phyloP scores from a whole-genome alignment of 208 protist species.

The Acanthamoeba royreba region DNA sequence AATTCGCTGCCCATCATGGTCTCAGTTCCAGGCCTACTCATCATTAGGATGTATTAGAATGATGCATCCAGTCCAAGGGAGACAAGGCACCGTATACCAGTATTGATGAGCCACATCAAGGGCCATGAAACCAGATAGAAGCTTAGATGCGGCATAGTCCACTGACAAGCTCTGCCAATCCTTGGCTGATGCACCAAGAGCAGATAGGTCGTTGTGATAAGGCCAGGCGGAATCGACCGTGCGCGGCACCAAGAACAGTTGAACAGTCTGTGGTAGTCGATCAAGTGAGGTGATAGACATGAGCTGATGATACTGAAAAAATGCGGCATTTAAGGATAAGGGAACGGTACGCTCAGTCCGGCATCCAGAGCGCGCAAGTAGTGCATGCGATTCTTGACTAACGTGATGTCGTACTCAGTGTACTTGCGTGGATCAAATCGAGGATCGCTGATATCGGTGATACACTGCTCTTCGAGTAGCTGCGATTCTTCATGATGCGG shows the following conservation, averaged over 20 bases:
- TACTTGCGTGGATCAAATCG: slow-evolving; percentile 44
- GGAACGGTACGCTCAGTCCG: slow-evolving; percentile 74
- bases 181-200: neutral
- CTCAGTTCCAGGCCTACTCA: slow-evolving; percentile 76
- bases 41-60: slow-evolving; percentile 69
- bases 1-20: slow-evolving; percentile 83
- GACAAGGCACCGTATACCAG: slow-evolving; percentile 79
- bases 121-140: slow-evolving; percentile 31
- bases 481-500: slow-evolving; percentile 36
- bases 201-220: slow-evolving; percentile 40
- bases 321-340: neutral
- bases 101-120: slow-evolving; percentile 70
- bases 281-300: neutral
- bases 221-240: slow-evolving; percentile 41
- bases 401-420: slow-evolving; percentile 49
- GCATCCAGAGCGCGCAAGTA: slow-evolving; percentile 65
- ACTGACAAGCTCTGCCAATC: slow-evolving; percentile 45
- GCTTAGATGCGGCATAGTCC: slow-evolving; percentile 24
- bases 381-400: slow-evolving; percentile 50
- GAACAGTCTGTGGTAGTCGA: neutral
- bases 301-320: neutral
- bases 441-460: slow-evolving; percentile 16
- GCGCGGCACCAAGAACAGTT: slow-evolving; percentile 9
- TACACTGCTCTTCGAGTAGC: slow-evolving; percentile 32
- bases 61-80: slow-evolving; percentile 75